A percentile compares a stretch with the other conserved stretches of the same genome.
Conservation (phyloP, 2,329 filamentous ascomycete genomes). For the Colletotrichum paranaense region DNA sequence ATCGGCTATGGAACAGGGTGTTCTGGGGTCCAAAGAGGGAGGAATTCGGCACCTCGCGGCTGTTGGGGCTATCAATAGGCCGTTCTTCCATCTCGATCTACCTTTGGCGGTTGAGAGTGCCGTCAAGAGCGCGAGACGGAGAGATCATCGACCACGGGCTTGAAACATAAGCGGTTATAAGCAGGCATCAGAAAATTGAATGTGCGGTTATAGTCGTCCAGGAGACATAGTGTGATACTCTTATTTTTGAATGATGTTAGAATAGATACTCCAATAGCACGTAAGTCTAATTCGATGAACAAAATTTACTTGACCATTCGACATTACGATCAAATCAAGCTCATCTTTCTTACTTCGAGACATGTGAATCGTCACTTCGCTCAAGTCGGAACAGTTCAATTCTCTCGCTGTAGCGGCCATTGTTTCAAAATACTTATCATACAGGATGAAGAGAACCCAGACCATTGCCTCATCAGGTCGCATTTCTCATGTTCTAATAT, state of each 20-base stretch:
- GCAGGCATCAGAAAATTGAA: neutral
- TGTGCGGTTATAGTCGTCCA: neutral
- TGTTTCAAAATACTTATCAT: neutral
- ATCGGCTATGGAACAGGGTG: conserved; percentile 4
- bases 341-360: too few relatives aligned
- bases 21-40: conserved; percentile 2
- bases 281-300: neutral
- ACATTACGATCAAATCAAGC: too few relatives aligned
- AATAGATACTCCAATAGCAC: neutral
- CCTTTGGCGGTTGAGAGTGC: conserved; percentile 53
- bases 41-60: conserved; percentile 22
- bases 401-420: neutral
- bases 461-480: neutral
- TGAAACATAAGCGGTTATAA: neutral
- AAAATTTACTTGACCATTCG: too few relatives aligned
- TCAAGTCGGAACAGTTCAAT: too few relatives aligned
- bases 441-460: neutral
- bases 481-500: neutral
- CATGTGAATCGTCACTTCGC: too few relatives aligned
- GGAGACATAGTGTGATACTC: neutral
- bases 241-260: neutral
- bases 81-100: conserved; percentile 61
- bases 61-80: conserved; percentile 54
- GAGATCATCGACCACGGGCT: neutral
- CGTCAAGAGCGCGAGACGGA: conserved; percentile 31